Percentiles rank a stretch among this genome's conserved stretches.
Evolutionary conservation across 1,284 basidiomycete species (phyloP).

Genomic region (Crepidotus sp.): DNA sequence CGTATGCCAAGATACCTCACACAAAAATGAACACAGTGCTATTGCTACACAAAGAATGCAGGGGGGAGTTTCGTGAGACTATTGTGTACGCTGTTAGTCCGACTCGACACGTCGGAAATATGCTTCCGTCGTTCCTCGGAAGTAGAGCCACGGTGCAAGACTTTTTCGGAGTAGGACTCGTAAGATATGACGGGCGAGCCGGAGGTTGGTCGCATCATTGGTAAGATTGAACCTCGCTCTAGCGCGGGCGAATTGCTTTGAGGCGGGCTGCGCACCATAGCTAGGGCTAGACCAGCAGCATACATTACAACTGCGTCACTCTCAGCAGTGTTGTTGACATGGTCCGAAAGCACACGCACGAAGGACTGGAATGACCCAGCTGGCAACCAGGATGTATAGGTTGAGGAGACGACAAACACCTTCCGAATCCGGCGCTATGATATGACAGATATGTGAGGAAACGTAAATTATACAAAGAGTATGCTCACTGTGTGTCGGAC

Average conservation of each 20-base stretch:
- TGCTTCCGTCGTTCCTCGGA: constrained; percentile 15
- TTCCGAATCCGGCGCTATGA: constrained; percentile 32
- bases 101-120: constrained; percentile 11
- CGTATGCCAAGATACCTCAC: neutral
- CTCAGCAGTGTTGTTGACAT: constrained; percentile 24
- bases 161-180: neutral
- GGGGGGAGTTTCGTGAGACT: constrained; percentile 22
- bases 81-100: constrained; percentile 3
- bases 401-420: constrained; percentile 41
- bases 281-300: constrained; percentile 8
- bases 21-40: constrained; percentile 11
- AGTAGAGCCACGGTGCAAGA: neutral
- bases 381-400: constrained; percentile 40
- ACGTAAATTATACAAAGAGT: neutral
- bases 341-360: constrained; percentile 36
- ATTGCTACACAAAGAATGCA: constrained; percentile 20
- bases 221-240: constrained; percentile 19
- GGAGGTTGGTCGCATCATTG: constrained; percentile 17
- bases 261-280: constrained; percentile 7
- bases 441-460: neutral
- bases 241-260: constrained; percentile 13
- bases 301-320: constrained; percentile 19
- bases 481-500: constrained; percentile 25
- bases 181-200: constrained; percentile 4
- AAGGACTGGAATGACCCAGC: constrained; percentile 47